Percentiles rank a stretch among this genome's conserved stretches.
These are phyloP conservation scores for Leucosporidium yakuticum DNA, from an alignment of 768 basidiomycete species.

Conservation along the genomic window DNA sequence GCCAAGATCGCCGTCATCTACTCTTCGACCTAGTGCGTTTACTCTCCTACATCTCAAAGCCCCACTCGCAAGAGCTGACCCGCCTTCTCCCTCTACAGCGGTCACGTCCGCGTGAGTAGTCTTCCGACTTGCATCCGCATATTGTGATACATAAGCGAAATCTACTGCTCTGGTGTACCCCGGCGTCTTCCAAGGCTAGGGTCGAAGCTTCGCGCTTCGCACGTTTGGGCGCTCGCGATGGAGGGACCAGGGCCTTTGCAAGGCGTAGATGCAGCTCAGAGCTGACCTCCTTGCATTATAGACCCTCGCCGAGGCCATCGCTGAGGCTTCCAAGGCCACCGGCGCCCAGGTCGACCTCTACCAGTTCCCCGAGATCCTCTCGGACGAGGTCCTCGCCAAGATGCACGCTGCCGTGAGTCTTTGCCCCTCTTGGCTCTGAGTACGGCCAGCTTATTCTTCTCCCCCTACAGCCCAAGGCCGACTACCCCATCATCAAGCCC, in stretches of 20 bases:
- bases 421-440: background rate
- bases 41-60: no score
- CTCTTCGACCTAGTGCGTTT: conserved; percentile 3
- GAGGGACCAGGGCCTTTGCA: background rate
- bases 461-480: conserved; percentile 8
- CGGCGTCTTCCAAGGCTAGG: no score
- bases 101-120: no score
- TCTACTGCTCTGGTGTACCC: no score
- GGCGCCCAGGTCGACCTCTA: conserved; percentile 44
- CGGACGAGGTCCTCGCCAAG: conserved; percentile 54
- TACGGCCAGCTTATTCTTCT: background rate
- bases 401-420: conserved; percentile 27
- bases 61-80: no score
- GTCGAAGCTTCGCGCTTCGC: no score
- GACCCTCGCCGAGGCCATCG: conserved; percentile 32
- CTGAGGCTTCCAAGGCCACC: conserved; percentile 41
- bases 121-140: no score
- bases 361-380: conserved; percentile 54
- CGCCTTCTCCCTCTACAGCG: no score
- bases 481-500: conserved; percentile 41
- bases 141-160: background rate
- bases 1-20: conserved; percentile 32
- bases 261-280: no score
- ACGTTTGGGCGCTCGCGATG: background rate
- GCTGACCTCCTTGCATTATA: no score